Evolutionary conservation across 768 basidiomycete species (phyloP), one percentile per base, ranked within the genome.

Genomic region (Leccinum sublutescens): DNA sequence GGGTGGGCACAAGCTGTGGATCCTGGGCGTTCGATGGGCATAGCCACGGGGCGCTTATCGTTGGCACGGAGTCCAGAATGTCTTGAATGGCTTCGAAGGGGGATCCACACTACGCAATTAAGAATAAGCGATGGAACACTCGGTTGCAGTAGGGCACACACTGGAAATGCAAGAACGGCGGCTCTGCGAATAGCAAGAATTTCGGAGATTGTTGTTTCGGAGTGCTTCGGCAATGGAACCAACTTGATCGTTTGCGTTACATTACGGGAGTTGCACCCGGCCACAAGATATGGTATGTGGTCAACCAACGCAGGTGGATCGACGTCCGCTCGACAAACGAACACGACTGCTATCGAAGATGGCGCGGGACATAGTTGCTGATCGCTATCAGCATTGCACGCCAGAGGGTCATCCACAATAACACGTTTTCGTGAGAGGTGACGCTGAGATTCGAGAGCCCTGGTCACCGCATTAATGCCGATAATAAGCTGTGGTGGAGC

Each of bases 381-480:
- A 36, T 52, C 53, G 31, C 14, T 25, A 25, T 25, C 43, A 4
- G 17, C 23, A 5, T 38, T 40, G 7, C 51, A 50, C 15, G 23
- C 14, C 33, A 52, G 29, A 19, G 61, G 14, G 47, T 17, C 19
- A 25, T 45, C 36, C 21, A 63, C 11, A 11, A 65, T 51, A 5
- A 58, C 48, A n/a, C 19, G 67, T 36, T 62, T 58, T 64, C 71
- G 69, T 63, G 62, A 54, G 64, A 71, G 56, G 60, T 65, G 60
- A 69, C 82, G 75, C 64, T 89, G 84, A 2, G 51, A 62, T 71
- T 95, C 93, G 12, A 95, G 78, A 29, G 78, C 77, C 69, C 83
- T 87, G 1, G 92, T 92, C 14, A 94, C 88, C 65, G 84, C 77
- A 66, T 94, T 95, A 60, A 94, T 87, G n/a, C 93, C 93, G 50